Conservation (phyloP, 257 asterid genomes). For the Echites panduratus region DNA sequence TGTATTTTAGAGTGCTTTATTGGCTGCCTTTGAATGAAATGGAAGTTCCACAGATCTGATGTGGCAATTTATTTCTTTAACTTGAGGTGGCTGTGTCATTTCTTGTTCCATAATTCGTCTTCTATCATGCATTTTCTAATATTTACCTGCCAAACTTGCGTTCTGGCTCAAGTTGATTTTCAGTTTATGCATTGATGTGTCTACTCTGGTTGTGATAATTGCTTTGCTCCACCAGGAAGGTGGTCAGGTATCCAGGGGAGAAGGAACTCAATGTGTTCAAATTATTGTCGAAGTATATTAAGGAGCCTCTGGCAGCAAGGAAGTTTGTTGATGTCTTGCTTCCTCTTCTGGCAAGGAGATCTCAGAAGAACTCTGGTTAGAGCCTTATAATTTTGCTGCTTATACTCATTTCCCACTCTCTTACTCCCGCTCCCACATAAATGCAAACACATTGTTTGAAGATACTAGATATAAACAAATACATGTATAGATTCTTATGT, state of each 20-base stretch:
- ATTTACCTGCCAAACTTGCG: background rate
- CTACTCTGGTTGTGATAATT: slow-evolving; percentile 7
- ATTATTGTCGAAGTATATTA: slow-evolving; percentile 56
- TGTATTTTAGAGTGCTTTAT: background rate
- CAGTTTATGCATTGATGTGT: background rate
- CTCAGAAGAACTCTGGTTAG: slow-evolving; percentile 53
- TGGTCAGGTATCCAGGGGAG: slow-evolving; percentile 50
- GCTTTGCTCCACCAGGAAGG: slow-evolving; percentile 37
- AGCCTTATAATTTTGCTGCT: background rate
- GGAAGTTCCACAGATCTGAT: background rate
- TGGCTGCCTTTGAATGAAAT: background rate
- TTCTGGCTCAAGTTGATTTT: background rate
- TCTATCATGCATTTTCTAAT: background rate
- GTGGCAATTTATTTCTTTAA: background rate
- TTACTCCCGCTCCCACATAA: background rate
- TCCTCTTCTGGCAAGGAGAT: slow-evolving; percentile 58
- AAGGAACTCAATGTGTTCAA: slow-evolving; percentile 63
- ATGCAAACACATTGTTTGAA: background rate
- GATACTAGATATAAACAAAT: background rate
- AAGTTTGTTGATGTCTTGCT: slow-evolving; percentile 71
- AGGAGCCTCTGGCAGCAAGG: slow-evolving; percentile 58
- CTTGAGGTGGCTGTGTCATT: background rate
- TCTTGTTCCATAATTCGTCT: background rate
- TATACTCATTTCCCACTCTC: background rate
- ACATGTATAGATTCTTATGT: background rate